Evolutionary conservation across 2,329 filamentous ascomycete species (phyloP), one percentile per base, ranked within the genome.

Genomic region (Fusarium virguliforme): DNA sequence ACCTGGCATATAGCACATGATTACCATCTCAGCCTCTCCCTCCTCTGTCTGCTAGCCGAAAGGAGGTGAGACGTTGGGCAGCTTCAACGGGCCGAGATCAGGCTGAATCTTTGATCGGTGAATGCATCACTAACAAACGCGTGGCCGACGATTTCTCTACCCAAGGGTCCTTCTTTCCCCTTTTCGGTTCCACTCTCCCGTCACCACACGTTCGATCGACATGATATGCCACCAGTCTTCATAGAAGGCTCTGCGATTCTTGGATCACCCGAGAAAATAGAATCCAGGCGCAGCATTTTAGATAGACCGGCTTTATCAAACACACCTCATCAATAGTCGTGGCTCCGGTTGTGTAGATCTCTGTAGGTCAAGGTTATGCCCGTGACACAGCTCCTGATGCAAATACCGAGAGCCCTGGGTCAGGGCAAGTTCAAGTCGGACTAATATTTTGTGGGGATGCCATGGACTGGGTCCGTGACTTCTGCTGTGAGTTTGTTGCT

Each of bases 11-110:
- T 50, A 18, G 28, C 28, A 26, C 30, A 30, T 30, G 28, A 18
- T 50, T n/a, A 30, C 26, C 43, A 18, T 5, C n/a, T 12, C 12
- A 50, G 26, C 26, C 9, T 50, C 43, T 50, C 26, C 26, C 26
- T 30, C n/a, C 28, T 30, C 9, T 15, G 12, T 30, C 43, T 12
- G 15, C 43, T 50, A 50, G 18, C 43, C 43, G 43, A 50, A 50
- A 50, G 43, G 30, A 50, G 26, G 26, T 50, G 9, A 50, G 43
- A 48, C 9, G 12, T 50, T 50, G 15, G 43, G 43, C 43, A 50
- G 43, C 43, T 30, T 50, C 28, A 26, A 30, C 43, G 9, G 15
- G 15, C 43, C 43, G 18, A 30, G 43, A 12, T 18, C 26, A 50
- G 43, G 26, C 15, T n/a, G 24, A 48, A 26, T 12, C 15, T 30